A percentile compares a stretch with the other conserved stretches of the same genome.
phyloP scores from a whole-genome alignment of 352 stramenopile genomes.

The Phytopythium ostracodes region DNA sequence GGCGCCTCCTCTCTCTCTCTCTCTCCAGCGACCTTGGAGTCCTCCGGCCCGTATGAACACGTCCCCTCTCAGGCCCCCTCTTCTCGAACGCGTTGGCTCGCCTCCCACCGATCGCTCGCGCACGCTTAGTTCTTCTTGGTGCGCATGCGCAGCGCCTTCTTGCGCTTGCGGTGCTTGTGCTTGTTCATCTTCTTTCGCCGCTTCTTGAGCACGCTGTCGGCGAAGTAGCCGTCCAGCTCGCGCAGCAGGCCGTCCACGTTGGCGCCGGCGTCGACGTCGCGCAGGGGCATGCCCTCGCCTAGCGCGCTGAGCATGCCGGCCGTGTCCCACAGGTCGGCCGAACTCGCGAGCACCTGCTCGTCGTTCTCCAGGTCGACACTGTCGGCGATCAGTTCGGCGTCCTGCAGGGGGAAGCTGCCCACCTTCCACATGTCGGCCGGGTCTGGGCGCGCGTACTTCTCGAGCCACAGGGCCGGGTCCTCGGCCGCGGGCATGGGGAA shows the following conservation, averaged over 20 bases:
- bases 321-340: conserved; percentile 74
- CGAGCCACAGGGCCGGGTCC: conserved; percentile 47
- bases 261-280: conserved; percentile 27
- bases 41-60: too few relatives aligned
- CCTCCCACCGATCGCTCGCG: background rate
- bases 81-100: background rate
- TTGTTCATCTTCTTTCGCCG: conserved; percentile 93
- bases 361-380: conserved; percentile 10
- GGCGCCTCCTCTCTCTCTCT: too few relatives aligned
- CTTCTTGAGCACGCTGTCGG: conserved; percentile 88
- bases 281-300: conserved; percentile 52
- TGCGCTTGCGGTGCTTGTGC: conserved; percentile 90
- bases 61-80: too few relatives aligned
- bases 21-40: too few relatives aligned
- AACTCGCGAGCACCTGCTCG: conserved; percentile 27
- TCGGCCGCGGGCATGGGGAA: conserved; percentile 51
- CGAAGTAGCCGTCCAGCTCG: conserved; percentile 73
- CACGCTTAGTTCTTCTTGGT: conserved; percentile 85
- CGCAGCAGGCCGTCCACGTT: conserved; percentile 54
- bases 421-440: conserved; percentile 71
- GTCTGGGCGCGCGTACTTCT: conserved; percentile 62
- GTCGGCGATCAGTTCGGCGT: conserved; percentile 7
- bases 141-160: conserved; percentile 84
- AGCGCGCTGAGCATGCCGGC: conserved; percentile 76
- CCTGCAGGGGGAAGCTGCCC: conserved; percentile 61